phyloP scores from a whole-genome alignment of 2,329 filamentous ascomycete genomes.

The Plectosphaerella sp. region DNA sequence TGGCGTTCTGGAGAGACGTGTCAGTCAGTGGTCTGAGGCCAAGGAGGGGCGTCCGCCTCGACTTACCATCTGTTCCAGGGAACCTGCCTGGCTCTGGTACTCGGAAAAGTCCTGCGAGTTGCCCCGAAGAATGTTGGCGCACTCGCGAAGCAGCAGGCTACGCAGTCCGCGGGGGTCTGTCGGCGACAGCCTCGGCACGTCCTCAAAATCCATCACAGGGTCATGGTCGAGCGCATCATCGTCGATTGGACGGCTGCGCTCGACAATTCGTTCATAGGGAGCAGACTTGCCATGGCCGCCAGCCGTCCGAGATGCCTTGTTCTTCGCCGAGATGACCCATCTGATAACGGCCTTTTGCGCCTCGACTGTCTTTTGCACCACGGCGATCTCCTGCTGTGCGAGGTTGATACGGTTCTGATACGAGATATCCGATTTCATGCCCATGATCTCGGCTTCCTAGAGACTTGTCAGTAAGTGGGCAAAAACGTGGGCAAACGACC shows the following conservation, averaged over 20 bases:
- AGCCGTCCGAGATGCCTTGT: too few species aligned
- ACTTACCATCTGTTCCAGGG: slow-evolving; percentile 21
- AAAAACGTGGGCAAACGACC: neutral
- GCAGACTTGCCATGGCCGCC: too few species aligned
- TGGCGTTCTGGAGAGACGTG: slow-evolving; percentile 17
- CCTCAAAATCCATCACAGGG: slow-evolving; percentile 19
- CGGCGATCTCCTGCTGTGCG: slow-evolving; percentile 33
- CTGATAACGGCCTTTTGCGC: slow-evolving; percentile 25
- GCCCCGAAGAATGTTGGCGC: slow-evolving; percentile 28
- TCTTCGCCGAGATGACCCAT: neutral
- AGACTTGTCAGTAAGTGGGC: slow-evolving; percentile 11
- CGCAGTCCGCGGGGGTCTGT: slow-evolving; percentile 32
- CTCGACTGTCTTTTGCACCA: slow-evolving; percentile 28
- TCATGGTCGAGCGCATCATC: slow-evolving; percentile 16
- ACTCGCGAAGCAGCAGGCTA: slow-evolving; percentile 33
- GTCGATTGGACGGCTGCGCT: slow-evolving; percentile 10
- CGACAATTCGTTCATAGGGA: too few species aligned
- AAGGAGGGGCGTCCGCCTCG: neutral
- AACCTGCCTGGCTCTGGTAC: slow-evolving; percentile 17
- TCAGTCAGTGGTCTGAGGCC: neutral
- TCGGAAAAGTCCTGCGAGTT: slow-evolving; percentile 23
- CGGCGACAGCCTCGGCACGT: slow-evolving; percentile 27
- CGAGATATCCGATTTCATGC: slow-evolving; percentile 32
- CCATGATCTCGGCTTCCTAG: slow-evolving; percentile 34
- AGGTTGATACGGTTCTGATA: slow-evolving; percentile 35